phyloP scores from a whole-genome alignment of 331 rosid species.

The Arachis monticola region DNA sequence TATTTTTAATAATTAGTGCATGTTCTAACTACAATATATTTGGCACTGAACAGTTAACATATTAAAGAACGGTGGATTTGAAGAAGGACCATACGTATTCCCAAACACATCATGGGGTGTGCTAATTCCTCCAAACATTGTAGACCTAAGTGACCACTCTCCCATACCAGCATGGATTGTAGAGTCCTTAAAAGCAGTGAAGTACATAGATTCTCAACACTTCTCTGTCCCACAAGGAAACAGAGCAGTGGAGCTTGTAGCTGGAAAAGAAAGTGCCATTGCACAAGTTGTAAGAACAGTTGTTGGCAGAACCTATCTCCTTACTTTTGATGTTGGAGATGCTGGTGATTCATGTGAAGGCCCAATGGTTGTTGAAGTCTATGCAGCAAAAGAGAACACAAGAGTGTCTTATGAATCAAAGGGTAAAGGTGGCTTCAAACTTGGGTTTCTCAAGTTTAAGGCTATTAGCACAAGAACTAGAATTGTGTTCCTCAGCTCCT shows the following conservation, averaged over 20 bases:
- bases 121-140: constrained; percentile 73
- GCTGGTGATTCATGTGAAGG: constrained; percentile 76
- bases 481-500: constrained; percentile 68
- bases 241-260: constrained; percentile 77
- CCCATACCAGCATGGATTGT: constrained; percentile 86
- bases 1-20: not conserved
- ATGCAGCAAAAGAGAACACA: constrained; percentile 57
- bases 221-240: constrained; percentile 67
- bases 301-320: constrained; percentile 57
- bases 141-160: constrained; percentile 65
- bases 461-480: constrained; percentile 56
- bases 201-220: constrained; percentile 69
- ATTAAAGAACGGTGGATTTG: constrained; percentile 67
- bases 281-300: constrained; percentile 36
- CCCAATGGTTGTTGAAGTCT: constrained; percentile 71
- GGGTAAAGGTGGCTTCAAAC: constrained; percentile 76
- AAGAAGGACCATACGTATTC: constrained; percentile 47
- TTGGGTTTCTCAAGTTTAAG: constrained; percentile 57
- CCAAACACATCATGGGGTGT: constrained; percentile 68
- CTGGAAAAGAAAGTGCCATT: constrained; percentile 78
- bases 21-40: not conserved
- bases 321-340: constrained; percentile 68
- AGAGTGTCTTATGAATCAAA: constrained; percentile 71
- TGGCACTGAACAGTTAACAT: constrained; percentile 49
- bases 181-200: constrained; percentile 78